Conservation (phyloP, 2,329 filamentous ascomycete genomes). For the Aspergillus japonicus region DNA sequence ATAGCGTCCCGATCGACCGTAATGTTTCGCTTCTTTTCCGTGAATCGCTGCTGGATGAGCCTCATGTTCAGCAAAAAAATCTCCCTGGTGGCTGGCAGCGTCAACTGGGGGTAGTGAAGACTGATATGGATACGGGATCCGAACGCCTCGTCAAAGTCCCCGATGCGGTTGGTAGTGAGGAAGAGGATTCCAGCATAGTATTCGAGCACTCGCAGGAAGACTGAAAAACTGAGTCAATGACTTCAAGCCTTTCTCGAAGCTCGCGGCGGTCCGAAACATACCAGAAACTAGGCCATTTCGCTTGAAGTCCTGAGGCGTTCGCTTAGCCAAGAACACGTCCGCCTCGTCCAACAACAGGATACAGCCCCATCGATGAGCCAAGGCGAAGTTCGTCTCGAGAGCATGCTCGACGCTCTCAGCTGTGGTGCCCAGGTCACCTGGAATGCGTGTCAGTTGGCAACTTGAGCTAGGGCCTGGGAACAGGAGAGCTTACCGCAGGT, state of each 20-base stretch:
- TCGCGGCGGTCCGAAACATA: background rate
- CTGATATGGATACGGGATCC: conserved; percentile 48
- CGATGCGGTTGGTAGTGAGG: conserved; percentile 54
- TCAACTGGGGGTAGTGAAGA: conserved; percentile 38
- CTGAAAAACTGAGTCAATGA: conserved; percentile 22
- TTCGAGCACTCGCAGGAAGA: conserved; percentile 50
- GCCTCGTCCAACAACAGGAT: conserved; percentile 48
- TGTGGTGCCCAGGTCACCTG: conserved; percentile 49
- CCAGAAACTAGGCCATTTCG: conserved; percentile 45
- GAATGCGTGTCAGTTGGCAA: background rate
- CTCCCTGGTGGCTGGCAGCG: background rate
- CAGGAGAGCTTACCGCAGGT: background rate
- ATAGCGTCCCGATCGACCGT: background rate
- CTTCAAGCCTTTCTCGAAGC: background rate
- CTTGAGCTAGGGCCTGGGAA: background rate
- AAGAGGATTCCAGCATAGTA: conserved; percentile 48
- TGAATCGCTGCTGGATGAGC: conserved; percentile 13
- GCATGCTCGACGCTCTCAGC: conserved; percentile 26
- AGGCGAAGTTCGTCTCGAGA: conserved; percentile 27
- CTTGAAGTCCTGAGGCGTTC: conserved; percentile 34
- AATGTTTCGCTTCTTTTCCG: background rate
- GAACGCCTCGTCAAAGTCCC: conserved; percentile 51
- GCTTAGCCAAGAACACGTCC: conserved; percentile 44
- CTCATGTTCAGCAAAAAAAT: conserved; percentile 26
- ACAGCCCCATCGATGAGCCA: conserved; percentile 31